Evolutionary conservation across 2,329 filamentous ascomycete genomes (phyloP).

Genomic region (Epichloe elymi): DNA sequence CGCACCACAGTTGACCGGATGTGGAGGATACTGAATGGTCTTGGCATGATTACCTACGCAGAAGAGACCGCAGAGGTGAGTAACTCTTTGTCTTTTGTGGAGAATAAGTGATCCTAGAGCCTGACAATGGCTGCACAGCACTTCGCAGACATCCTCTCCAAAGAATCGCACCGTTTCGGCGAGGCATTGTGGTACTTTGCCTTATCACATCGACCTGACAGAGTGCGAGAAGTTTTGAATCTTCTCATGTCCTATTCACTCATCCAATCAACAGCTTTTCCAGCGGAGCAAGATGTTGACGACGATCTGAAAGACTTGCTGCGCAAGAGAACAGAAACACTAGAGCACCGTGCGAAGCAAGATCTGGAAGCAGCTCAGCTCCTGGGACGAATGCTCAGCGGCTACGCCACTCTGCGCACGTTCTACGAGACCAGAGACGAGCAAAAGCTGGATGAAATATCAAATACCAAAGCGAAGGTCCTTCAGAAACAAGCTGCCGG

Average conservation of each 20-base stretch:
- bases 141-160: conserved; percentile 67
- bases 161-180: conserved; percentile 65
- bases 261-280: conserved; percentile 71
- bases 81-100: conserved; percentile 3
- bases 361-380: conserved; percentile 75
- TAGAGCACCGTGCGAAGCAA: conserved; percentile 57
- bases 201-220: conserved; percentile 62
- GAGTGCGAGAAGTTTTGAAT: conserved; percentile 76
- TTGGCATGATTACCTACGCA: conserved; percentile 68
- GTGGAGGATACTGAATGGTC: conserved; percentile 61
- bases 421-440: conserved; percentile 81
- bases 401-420: conserved; percentile 79
- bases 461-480: conserved; percentile 33
- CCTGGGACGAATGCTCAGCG: conserved; percentile 73
- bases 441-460: conserved; percentile 15
- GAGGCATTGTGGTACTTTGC: conserved; percentile 85
- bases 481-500: conserved; percentile 57
- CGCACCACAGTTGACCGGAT: conserved; percentile 67
- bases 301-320: conserved; percentile 57
- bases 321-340: conserved; percentile 54
- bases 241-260: conserved; percentile 79
- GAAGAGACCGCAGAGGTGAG: conserved; percentile 71
- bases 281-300: conserved; percentile 59
- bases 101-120: conserved; percentile 2
- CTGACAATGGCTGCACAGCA: conserved; percentile 26